Evolutionary conservation across 1,284 basidiomycete genomes (phyloP).

Genomic region (Ustilago sp.): DNA sequence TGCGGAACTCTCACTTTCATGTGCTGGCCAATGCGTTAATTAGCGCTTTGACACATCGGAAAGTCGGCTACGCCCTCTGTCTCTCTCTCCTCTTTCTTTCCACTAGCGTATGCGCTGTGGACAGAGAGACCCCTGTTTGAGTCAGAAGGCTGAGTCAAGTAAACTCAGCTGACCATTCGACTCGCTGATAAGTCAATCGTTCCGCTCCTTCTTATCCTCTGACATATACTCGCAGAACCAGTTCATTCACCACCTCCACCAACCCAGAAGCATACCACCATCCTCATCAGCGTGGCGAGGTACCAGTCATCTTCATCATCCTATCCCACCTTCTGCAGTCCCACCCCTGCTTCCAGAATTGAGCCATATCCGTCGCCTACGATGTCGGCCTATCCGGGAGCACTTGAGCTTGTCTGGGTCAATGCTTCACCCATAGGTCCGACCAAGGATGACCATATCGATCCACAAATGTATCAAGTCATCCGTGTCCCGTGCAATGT

Average conservation of each 20-base stretch:
- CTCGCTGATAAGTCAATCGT: background rate
- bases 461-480: conserved; percentile 5
- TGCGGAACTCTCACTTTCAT: background rate
- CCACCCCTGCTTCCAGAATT: background rate
- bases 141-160: conserved; percentile 13
- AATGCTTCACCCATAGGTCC: conserved; percentile 33
- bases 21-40: conserved; percentile 11
- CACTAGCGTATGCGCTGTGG: background rate
- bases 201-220: background rate
- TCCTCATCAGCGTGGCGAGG: background rate
- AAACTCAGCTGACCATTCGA: background rate
- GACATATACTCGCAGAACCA: background rate
- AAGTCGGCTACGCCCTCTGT: conserved; percentile 18
- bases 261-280: background rate
- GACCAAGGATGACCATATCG: background rate
- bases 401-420: conserved; percentile 37
- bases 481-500: conserved; percentile 14
- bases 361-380: background rate
- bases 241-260: background rate
- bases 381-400: background rate
- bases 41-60: conserved; percentile 27
- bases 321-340: background rate
- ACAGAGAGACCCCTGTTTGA: conserved; percentile 12
- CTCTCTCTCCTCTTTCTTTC: background rate
- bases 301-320: background rate